Evolutionary conservation across 202 grass and related monocot genomes (phyloP), one percentile per base, ranked within the genome.

Genomic region (Carex sylvatica): DNA sequence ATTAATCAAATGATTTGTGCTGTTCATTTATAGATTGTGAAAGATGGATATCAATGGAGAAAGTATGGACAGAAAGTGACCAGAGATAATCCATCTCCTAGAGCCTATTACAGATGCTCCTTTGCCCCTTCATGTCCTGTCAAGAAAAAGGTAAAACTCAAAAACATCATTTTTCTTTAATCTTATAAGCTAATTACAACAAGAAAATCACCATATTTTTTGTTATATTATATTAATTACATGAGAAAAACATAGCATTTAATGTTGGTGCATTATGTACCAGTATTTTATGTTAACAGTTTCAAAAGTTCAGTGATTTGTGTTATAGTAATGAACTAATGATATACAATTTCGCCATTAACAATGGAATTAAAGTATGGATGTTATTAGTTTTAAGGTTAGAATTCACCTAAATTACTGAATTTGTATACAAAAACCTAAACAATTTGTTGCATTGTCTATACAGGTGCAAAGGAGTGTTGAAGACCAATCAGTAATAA

Each of bases 11-110:
- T 18, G 4, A 69, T 36, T 65, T 40, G 9, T 4, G 24, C 15
- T 70, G 7, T 54, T 6, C 0, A 54, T 74, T 8, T 12, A 20
- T 20, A 93, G 91, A 73, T 84, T 35, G 92, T 98, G 1, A 94
- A 88, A 12, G 95, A 97, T 64, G 92, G 90, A 2, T 97, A 93
- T 56, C 92, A 94, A 6, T 97, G 92, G 95, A 90, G 92, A 6
- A 97, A 97, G 69, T 97, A 97, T 83, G 95, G 95, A 10, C 95
- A 97, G 68, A 97, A 97, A 85, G 90, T 97, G 22, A 97, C 95
- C 0, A 90, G 92, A 42, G 90, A 94, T 85, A 98, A 98, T 79
- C 95, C 95, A 24, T 98, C 87, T 52, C 92, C 95, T 0, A 47
- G 95, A 74, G 92, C 95, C 66, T 98, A 98, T 86, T 98, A 84